Base-by-base conservation (phyloP, 805 yeast genomes). In the Schizosaccharomyces lindneri region DNA sequence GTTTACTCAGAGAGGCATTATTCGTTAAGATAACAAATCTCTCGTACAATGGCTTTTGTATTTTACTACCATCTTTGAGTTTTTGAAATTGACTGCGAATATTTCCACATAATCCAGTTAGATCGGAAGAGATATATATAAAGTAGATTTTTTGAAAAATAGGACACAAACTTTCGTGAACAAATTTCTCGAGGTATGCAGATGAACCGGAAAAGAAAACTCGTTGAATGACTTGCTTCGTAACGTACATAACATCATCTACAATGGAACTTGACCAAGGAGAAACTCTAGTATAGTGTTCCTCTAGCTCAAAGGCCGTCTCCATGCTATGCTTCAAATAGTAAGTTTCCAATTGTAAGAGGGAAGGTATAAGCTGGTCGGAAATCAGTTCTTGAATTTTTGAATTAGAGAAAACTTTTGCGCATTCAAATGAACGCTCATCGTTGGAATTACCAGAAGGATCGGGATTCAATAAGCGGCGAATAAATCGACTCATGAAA, bases 291-390 rank as follows among this genome's bases (percentile, higher is more conserved):
- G 80, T 80, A 0, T 95, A 95, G 21, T 85, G 65, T 65, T 84
- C 88, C 69, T 93, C 97, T 43, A 87, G 75, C 60, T 81, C 77
- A 59, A 85, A 79, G 1, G 96, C 86, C 68, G 84, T 87, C 67
- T 85, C 93, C 48, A 89, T 76, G 0, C 96, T 84, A 55, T 87
- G 76, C 62, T 87, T 75, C 65, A 88, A 76, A 63, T 85, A 85
- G 69, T 81, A 87, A 4, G 80, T 73, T 59, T 81, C 74, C 62
- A 89, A 71, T 1, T 74, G 69, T 64, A 85, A 87, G 69, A 84
- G 86, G 0, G 82, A 76, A 21, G 86, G 83, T 31, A 78, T 71
- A 63, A 81, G 73, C 66, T 79, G 75, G 41, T 74, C 65, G 48
- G 73, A 76, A 21, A 85, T 73, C 66, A 85, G 85, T 27, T 72